Conservation (phyloP, 495 filamentous ascomycete species). For the Polyplosphaeria fusca region DNA sequence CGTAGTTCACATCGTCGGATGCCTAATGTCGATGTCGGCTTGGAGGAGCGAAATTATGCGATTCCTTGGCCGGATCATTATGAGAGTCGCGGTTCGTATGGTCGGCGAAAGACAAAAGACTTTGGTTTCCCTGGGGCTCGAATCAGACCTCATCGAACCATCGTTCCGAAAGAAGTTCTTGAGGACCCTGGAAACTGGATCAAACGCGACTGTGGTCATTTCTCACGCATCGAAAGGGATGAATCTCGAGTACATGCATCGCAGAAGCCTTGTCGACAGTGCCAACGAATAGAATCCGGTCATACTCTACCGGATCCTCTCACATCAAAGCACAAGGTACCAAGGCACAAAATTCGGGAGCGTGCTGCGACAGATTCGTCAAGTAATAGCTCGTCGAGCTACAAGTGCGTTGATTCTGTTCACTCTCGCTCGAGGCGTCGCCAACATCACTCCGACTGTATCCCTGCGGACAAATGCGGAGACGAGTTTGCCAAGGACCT, state of each 20-base stretch:
- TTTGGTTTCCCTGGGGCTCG: conserved; percentile 31
- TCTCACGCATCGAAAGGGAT: not conserved
- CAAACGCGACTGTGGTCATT: conserved; percentile 29
- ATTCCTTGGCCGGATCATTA: conserved; percentile 11
- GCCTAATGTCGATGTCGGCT: not conserved
- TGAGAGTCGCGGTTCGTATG: conserved; percentile 17
- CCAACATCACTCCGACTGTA: conserved; percentile 18
- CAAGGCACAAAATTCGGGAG: not conserved
- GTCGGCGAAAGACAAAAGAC: conserved; percentile 24
- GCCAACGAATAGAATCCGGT: not conserved
- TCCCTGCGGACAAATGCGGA: conserved; percentile 21
- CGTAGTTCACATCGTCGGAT: conserved; percentile 1
- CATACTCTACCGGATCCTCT: not conserved
- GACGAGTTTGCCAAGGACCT: conserved; percentile 31
- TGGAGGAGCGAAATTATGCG: conserved; percentile 9
- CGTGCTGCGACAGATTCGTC: conserved; percentile 16
- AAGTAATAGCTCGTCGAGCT: conserved; percentile 2
- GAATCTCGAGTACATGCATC: conserved; percentile 12
- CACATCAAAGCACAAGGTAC: not conserved
- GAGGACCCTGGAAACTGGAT: conserved; percentile 17
- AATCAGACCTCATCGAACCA: conserved; percentile 12
- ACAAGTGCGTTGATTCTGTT: not conserved
- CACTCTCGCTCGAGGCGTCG: not conserved
- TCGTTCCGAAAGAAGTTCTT: not conserved
- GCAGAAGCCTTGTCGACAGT: conserved; percentile 8